A percentile compares a stretch with the other conserved stretches of the same genome.
phyloP scores from a whole-genome alignment of 257 asterid species.

The Nicotiana paniculata region DNA sequence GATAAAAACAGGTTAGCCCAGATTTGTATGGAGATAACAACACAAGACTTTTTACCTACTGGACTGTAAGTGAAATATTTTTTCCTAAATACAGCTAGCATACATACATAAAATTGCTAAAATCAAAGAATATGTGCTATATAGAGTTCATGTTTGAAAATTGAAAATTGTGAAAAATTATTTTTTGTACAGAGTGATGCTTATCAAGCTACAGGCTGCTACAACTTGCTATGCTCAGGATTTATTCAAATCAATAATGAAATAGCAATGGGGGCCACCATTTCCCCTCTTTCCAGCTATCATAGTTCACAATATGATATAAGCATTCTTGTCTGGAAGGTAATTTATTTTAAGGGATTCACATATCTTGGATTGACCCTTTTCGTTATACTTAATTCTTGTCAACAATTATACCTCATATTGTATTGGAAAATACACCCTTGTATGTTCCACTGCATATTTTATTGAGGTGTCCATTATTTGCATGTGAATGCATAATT shows the following conservation, averaged over 20 bases:
- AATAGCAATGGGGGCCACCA: slow-evolving; percentile 84
- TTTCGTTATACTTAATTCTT: neutral
- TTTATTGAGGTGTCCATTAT: neutral
- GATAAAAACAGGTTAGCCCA: slow-evolving; percentile 68
- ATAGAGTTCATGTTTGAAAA: slow-evolving; percentile 13
- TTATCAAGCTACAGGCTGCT: slow-evolving; percentile 85
- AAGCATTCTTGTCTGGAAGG: slow-evolving; percentile 91
- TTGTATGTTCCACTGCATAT: neutral
- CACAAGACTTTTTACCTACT: slow-evolving; percentile 85
- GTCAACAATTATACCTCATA: slow-evolving; percentile 2
- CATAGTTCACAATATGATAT: slow-evolving; percentile 63
- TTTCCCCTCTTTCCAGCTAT: slow-evolving; percentile 57
- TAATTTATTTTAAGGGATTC: slow-evolving; percentile 7
- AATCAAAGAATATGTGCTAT: neutral
- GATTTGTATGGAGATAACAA: slow-evolving; percentile 75
- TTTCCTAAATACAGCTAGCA: slow-evolving; percentile 26
- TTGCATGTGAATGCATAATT: neutral
- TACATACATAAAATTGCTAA: neutral
- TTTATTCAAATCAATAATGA: slow-evolving; percentile 68
- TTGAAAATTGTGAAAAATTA: slow-evolving; percentile 9
- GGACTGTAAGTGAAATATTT: slow-evolving; percentile 67
- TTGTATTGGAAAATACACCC: neutral
- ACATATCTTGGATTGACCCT: neutral
- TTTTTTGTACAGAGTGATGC: slow-evolving; percentile 61
- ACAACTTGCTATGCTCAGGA: slow-evolving; percentile 78